Evolutionary conservation across 192 early-diverging fungal species (phyloP), one percentile per base, ranked within the genome.

Genomic region (Entomortierella chlamydospora): DNA sequence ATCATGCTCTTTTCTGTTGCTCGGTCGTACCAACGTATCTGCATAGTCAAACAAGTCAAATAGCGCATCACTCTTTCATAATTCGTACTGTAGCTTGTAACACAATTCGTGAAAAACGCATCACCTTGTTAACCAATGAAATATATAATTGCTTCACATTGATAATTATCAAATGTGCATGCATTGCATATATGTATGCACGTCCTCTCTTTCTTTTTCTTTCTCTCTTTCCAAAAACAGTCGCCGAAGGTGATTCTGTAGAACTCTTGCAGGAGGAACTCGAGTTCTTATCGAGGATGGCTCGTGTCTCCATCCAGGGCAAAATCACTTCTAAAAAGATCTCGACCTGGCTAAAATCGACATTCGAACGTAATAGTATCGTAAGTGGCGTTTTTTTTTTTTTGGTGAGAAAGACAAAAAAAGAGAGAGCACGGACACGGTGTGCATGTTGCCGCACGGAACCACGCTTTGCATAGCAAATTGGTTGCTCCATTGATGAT

Each of bases 311-410:
- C n/a, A 70, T 79, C 68, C 61, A 70, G 50, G 76, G 76, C 49
- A 79, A 79, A 41, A 53, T 79, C 56, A 79, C 76, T 20, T 79
- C 76, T 22, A 79, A 79, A 56, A 79, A 79, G 52, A 79, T 79
- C 41, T 64, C 76, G 0, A 61, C 67, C 23, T 79, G 76, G 76
- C 68, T 79, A 11, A 79, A 79, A 43, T 49, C 63, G 6, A 70
- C 67, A 3, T 78, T 68, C 45, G 59, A 61, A 25, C 56, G 58
- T 13, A 65, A 49, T 42, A 66, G 41, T 30, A 49, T 66, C n/a
- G 76, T 79, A 79, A 70, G 68, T 78, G 4, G n/a, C n/a, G n/a
- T 29, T 34, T 39, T 23, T 34, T 45, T 34, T 50, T 55, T n/a
- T 39, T 20, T 51, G 13, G 41, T 39, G n/a, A n/a, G n/a, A n/a